Conservation (phyloP, 371 early-diverging fungal genomes). For the Saksenaea oblongispora region DNA sequence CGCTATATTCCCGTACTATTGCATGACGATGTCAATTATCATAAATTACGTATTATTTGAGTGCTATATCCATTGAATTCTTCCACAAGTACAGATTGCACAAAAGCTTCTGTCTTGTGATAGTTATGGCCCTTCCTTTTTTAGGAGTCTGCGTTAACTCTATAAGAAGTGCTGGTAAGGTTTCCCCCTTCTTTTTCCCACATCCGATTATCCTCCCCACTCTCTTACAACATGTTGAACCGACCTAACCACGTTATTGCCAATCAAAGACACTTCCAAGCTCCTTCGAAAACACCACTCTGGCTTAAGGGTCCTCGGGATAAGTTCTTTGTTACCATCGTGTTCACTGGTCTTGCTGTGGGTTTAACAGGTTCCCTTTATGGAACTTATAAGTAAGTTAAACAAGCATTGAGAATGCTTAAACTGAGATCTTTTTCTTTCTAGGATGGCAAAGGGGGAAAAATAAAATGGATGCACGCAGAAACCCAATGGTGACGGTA, state of each 20-base stretch:
- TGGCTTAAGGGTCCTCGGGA: conserved; percentile 39
- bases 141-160: background rate
- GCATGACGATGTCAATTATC: too few relatives aligned
- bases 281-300: conserved; percentile 30
- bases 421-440: background rate
- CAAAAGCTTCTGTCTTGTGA: background rate
- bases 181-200: too few relatives aligned
- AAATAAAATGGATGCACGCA: background rate
- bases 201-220: background rate
- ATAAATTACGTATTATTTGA: too few relatives aligned
- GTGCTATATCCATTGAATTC: too few relatives aligned
- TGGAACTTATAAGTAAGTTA: conserved; percentile 31
- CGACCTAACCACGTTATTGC: conserved; percentile 37
- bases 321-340: conserved; percentile 23
- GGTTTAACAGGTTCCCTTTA: conserved; percentile 32
- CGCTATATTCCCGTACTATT: too few relatives aligned
- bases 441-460: background rate
- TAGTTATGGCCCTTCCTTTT: background rate
- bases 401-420: background rate
- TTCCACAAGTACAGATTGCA: too few relatives aligned
- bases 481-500: too few relatives aligned
- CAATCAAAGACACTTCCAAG: conserved; percentile 39
- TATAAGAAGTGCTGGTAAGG: too few relatives aligned
- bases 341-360: conserved; percentile 33
- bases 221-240: conserved; percentile 27